Evolutionary conservation across 2,329 filamentous ascomycete species (phyloP).

Genomic region (Xylaria arbuscula): DNA sequence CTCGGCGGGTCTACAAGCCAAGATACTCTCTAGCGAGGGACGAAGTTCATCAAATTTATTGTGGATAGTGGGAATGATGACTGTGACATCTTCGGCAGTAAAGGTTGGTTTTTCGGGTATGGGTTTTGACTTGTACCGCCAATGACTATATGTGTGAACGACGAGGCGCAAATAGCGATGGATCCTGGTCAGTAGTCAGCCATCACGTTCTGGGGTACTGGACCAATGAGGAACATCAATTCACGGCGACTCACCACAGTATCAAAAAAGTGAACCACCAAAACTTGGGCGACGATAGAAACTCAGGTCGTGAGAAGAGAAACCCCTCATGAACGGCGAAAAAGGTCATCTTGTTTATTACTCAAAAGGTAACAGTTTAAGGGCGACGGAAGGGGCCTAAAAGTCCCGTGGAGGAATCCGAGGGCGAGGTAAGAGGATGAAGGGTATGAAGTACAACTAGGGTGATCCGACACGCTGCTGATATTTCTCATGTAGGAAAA

Average conservation of each 20-base stretch:
- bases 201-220: conserved; percentile 33
- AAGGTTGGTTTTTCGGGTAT: conserved; percentile 84
- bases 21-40: conserved; percentile 81
- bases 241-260: conserved; percentile 58
- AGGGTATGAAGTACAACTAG: conserved; percentile 7
- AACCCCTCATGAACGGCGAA: conserved; percentile 35
- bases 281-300: conserved; percentile 59
- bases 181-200: conserved; percentile 65
- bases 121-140: conserved; percentile 85
- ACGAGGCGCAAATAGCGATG: conserved; percentile 89
- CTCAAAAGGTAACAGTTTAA: not conserved
- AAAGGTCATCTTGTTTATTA: conserved; percentile 40
- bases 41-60: conserved; percentile 85
- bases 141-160: conserved; percentile 86
- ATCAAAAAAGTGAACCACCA: conserved; percentile 59
- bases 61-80: conserved; percentile 93
- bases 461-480: conserved; percentile 9
- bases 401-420: not conserved
- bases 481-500: conserved; percentile 12
- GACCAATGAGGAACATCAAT: conserved; percentile 38
- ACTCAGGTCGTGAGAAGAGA: conserved; percentile 47
- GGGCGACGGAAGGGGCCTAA: not conserved
- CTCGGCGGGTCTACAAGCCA: conserved; percentile 75
- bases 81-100: conserved; percentile 86
- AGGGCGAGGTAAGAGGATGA: not conserved